Conservation (phyloP, 2,329 filamentous ascomycete species). For the Nemania sp. region DNA sequence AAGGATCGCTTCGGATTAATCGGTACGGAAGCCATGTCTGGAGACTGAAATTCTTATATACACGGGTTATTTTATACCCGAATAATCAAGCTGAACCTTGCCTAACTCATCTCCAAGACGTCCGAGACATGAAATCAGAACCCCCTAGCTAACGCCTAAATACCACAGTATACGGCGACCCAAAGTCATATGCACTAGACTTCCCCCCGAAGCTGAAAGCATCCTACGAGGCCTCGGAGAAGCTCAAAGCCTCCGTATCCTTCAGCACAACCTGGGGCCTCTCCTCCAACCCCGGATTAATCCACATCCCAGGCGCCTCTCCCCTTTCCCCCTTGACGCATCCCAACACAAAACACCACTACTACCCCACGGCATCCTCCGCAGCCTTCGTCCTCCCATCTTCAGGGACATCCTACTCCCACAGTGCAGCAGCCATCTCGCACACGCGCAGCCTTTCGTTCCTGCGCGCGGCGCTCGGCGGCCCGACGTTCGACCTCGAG, state of each 20-base stretch:
- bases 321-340: background rate
- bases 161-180: conserved; percentile 28
- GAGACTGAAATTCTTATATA: background rate
- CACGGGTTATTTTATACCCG: background rate
- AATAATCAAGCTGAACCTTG: background rate
- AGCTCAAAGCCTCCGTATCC: conserved; percentile 41
- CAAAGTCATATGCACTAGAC: conserved; percentile 30
- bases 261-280: conserved; percentile 39
- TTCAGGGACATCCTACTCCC: conserved; percentile 57
- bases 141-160: background rate
- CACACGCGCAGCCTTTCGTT: conserved; percentile 70
- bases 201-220: conserved; percentile 23
- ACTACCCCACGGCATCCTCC: conserved; percentile 18
- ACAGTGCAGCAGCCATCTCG: conserved; percentile 60
- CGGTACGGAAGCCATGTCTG: conserved; percentile 33
- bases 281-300: conserved; percentile 32
- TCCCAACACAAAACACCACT: background rate
- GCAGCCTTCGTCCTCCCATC: conserved; percentile 39
- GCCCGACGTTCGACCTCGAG: conserved; percentile 75
- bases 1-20: conserved; percentile 47
- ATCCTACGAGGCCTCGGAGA: conserved; percentile 28
- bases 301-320: conserved; percentile 38
- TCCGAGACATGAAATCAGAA: background rate
- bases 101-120: background rate
- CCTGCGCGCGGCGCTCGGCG: conserved; percentile 64